Conservation (phyloP, 139 green algal species). For the Mesotaenium endlicherianum region DNA sequence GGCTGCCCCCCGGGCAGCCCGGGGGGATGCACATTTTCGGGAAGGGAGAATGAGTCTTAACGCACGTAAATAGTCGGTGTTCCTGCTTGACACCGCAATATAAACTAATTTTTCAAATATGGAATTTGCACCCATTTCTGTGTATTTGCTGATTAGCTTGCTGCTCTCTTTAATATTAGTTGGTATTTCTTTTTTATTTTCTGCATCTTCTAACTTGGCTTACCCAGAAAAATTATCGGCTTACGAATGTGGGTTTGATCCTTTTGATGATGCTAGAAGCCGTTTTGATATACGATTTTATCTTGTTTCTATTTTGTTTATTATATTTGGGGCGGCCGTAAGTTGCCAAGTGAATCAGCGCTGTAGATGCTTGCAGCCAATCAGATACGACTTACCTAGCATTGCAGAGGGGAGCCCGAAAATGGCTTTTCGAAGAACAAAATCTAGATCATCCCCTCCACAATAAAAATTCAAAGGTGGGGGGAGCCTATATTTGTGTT, state of each 20-base stretch:
- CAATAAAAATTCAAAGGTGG: too few relatives aligned
- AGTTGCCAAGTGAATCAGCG: background rate
- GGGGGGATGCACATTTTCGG: too few relatives aligned
- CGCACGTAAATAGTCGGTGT: too few relatives aligned
- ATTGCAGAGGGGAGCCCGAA: too few relatives aligned
- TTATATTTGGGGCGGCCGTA: conserved; percentile 19
- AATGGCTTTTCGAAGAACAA: too few relatives aligned
- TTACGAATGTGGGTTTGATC: conserved; percentile 17
- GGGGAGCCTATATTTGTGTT: too few relatives aligned
- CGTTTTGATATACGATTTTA: conserved; percentile 36
- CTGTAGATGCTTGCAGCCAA: too few relatives aligned
- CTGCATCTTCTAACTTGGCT: background rate
- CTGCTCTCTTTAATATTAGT: conserved; percentile 17
- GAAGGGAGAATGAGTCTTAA: too few relatives aligned
- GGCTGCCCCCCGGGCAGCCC: too few relatives aligned
- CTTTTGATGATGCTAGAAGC: conserved; percentile 29
- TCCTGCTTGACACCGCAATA: too few relatives aligned
- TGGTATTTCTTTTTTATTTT: background rate
- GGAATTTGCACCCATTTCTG: conserved; percentile 13
- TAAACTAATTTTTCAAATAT: background rate
- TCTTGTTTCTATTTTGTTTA: conserved; percentile 31
- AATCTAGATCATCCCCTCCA: too few relatives aligned
- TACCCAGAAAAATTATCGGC: conserved; percentile 14
- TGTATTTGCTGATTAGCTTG: conserved; percentile 8
- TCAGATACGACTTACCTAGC: too few relatives aligned